Base-by-base conservation (phyloP, 2,329 filamentous ascomycete genomes). In the Trichoderma sp. region DNA sequence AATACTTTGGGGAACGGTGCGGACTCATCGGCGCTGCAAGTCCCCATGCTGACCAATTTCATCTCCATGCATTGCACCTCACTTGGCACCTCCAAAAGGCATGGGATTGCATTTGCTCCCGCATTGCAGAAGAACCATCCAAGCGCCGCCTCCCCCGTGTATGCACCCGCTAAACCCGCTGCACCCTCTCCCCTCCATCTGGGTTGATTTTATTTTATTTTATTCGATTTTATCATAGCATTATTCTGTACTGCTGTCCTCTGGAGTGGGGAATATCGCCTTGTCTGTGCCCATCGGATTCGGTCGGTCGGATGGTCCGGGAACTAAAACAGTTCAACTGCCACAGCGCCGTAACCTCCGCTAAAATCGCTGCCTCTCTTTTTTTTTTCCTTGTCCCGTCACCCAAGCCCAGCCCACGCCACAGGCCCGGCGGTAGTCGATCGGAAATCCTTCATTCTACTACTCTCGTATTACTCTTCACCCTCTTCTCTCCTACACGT, bases 301-400 rank as follows among this genome's bases (percentile, higher is more conserved):
- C 64, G 67, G 66, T 53, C 68, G 72, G 72, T 74, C 73, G 73
- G 73, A 74, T 74, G 71, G 72, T 56, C 73, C 73, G 73, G 73
- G 71, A 73, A 68, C 73, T 74, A 74, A 72, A 57, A 63, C 71
- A 70, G 61, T 65, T 47, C 63, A 60, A 60, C 62, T 65, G 36
- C 66, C 66, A 64, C 60, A 56, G 66, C 71, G 67, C 71, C 71
- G 67, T 70, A 65, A 60, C 71, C 71, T 72, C 71, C 71, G 71
- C 71, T 62, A 57, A 57, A 65, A 62, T 51, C 36, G 39, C 53
- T 58, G 57, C 36, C 26, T 53, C 34, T 53, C 34, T 57, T 57
- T 51, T 58, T 65, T 66, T 60, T 53, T 53, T 30, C 43, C 61
- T 58, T 57, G 51, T 53, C 69, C 56, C 34, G 47, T 57, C 62